Base-by-base conservation (phyloP, 371 early-diverging fungal genomes). In the Funneliformis caledonium region DNA sequence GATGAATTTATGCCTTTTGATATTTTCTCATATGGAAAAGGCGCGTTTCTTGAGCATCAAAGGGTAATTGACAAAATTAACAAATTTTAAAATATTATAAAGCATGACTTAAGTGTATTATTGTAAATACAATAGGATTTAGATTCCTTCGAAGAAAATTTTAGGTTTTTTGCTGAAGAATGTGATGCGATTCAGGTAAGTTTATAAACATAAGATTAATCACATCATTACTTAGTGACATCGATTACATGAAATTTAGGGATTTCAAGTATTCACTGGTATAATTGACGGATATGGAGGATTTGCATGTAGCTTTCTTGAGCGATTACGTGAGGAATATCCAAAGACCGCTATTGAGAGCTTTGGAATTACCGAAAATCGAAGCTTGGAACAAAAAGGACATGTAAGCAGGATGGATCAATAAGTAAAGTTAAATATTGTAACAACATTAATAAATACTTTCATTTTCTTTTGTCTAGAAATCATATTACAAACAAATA, bases 121-220 rank as follows among this genome's bases (percentile, higher is more conserved):
- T 59, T 31, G 31, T 9, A 5, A 52, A 7, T 65, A 31, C 14
- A 65, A 1, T 81, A 87, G 82, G 92, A 89, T 56, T 82, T 82
- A 1, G 91, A 91, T 4, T 82, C 92, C 5, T 90, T 94, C 45
- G 97, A 97, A 26, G 93, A 93, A 26, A 89, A 89, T 33, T 86
- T 97, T 48, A 89, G 97, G 6, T 86, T 86, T 61, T 93, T 95
- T 84, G 89, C 91, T 1, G 97, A 97, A 84, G 96, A 94, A 80
- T 94, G 95, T 81, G 97, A 97, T 82, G 86, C 87, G 19, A 83
- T 96, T 48, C 97, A 94, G 19, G 90, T 87, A 83, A 47, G 61
- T 45, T 65, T 26, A 3, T 50, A 37, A 1, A 37, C 14, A 2
- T 11, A 14, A 33, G 9, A 4, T 62, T 64, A 47, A 14, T 10